Evolutionary conservation across 73 alveolate species (phyloP).

Genomic region (Stentor roeselii): DNA sequence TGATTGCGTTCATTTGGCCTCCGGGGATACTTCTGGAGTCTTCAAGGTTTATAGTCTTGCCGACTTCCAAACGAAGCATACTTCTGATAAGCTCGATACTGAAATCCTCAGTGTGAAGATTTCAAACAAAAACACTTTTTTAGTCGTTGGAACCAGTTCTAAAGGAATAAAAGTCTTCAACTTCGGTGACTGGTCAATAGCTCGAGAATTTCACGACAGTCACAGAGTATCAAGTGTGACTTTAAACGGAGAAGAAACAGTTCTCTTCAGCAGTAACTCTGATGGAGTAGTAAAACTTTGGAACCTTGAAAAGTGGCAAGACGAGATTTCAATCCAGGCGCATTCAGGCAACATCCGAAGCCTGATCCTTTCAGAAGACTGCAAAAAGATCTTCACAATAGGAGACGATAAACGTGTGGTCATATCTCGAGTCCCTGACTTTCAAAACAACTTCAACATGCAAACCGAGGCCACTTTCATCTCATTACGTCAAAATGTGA

Average conservation of each 20-base stretch:
- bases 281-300: background rate
- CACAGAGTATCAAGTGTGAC: background rate
- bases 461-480: background rate
- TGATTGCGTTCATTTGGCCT: background rate
- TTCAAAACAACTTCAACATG: background rate
- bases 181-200: background rate
- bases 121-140: background rate
- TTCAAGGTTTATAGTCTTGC: background rate
- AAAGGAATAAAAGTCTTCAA: background rate
- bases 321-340: background rate
- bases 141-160: background rate
- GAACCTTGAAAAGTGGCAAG: background rate
- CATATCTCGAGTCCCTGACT: background rate
- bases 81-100: background rate
- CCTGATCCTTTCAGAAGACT: background rate
- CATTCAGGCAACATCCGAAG: background rate
- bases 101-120: background rate
- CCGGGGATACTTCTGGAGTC: background rate
- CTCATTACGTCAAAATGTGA: too few relatives aligned
- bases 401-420: background rate
- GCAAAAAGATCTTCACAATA: background rate
- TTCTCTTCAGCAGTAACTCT: background rate
- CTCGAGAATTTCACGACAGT: background rate
- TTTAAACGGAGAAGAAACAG: background rate
- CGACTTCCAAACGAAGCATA: too few relatives aligned